Base-by-base conservation (phyloP, 2,329 filamentous ascomycete genomes). In the Coleophoma crateriformis region DNA sequence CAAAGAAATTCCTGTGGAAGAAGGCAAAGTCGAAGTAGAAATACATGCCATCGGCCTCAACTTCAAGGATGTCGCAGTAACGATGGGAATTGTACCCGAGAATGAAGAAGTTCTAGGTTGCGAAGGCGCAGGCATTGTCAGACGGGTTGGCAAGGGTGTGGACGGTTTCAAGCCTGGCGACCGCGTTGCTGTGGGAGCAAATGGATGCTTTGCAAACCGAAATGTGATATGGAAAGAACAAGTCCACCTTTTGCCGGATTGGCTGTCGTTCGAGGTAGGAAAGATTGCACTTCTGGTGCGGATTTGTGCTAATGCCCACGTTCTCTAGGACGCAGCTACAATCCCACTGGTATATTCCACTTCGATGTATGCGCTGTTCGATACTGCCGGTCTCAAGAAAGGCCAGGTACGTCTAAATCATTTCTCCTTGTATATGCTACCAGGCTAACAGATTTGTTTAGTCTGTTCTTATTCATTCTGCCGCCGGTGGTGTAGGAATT, bases 181-280 rank as follows among this genome's bases (percentile, higher is more conserved):
- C 19, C 54, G 63, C 10, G 59, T 57, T 15, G 32, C 20, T 19
- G 13, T 54, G 4, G 32, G 50, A 10, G 47, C 38, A 12, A 38
- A 47, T 35, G 47, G 46, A 7, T 43, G 41, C n/a, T 53, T 50
- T 22, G 50, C 43, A 14, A 51, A 56, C 20, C 20, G 52, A n/a
- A 19, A 51, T 15, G 37, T 48, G 27, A 12, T 37, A 3, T 33
- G 35, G 7, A 19, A 33, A 15, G 41, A 45, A n/a, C 19, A 39
- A 8, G 17, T 58, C 37, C 58, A 63, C 1, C 12, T 22, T 6
- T 68, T 78, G 14, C 69, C 73, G 8, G 58, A 65, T 17, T 54
- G 54, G 15, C 54, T 72, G 50, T 58, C 61, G 0, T 70, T 72
- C 44, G 63, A 41, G 38, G 38, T 41, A 19, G 20, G 17, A 12